These are phyloP conservation scores for Calonectria leucothoes DNA, from an alignment of 2,329 filamentous ascomycete genomes.

Conservation along the genomic window DNA sequence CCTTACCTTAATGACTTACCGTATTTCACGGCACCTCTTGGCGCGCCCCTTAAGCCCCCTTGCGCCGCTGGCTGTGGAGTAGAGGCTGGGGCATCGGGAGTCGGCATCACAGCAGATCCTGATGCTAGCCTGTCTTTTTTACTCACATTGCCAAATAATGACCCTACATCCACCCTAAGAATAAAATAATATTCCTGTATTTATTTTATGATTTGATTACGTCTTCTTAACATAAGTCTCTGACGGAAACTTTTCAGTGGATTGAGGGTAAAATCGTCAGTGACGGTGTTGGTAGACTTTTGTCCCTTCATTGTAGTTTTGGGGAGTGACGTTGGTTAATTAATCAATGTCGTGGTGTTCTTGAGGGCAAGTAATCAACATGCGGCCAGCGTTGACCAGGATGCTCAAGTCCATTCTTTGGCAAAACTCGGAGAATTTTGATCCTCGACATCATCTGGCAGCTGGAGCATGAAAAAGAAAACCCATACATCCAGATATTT, in stretches of 20 bases:
- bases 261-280: too few species aligned
- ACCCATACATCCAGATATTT: too few species aligned
- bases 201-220: too few species aligned
- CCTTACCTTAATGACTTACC: conserved; percentile 6
- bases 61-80: conserved; percentile 10
- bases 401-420: neutral
- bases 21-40: conserved; percentile 6
- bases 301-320: too few species aligned
- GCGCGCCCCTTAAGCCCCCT: conserved; percentile 7
- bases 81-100: conserved; percentile 10
- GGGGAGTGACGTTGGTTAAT: neutral
- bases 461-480: neutral
- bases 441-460: neutral
- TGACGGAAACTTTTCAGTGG: too few species aligned
- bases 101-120: conserved; percentile 5
- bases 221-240: too few species aligned
- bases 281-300: too few species aligned
- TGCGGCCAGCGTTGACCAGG: neutral
- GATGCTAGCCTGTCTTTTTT: neutral
- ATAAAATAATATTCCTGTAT: too few species aligned
- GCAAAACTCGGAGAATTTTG: neutral
- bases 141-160: too few species aligned
- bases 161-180: too few species aligned
- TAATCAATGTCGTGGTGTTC: neutral
- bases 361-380: neutral